Conservation (phyloP, 78 protist species). For the Creolimax fragrantissima region DNA sequence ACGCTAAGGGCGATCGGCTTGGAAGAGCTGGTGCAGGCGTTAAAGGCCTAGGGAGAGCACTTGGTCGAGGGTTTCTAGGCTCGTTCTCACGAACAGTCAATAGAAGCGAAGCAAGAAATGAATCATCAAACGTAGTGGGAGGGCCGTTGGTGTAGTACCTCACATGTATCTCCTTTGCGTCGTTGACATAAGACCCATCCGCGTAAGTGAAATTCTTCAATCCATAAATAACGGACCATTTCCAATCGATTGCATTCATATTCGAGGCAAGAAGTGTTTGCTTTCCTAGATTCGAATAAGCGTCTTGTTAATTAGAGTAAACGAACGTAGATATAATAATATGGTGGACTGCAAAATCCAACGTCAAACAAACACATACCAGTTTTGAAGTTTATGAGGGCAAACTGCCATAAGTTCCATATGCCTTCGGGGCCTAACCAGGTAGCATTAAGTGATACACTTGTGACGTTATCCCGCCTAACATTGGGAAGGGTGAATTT, state of each 20-base stretch:
- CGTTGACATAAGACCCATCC: background rate
- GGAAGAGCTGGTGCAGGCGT: background rate
- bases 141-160: slow-evolving; percentile 1
- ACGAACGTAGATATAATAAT: too few relatives aligned
- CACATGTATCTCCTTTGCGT: background rate
- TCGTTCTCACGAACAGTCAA: background rate
- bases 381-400: background rate
- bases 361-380: too few relatives aligned
- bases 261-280: background rate
- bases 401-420: slow-evolving; percentile 11
- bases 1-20: background rate
- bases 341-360: too few relatives aligned
- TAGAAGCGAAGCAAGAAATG: background rate
- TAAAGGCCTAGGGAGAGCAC: background rate
- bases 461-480: background rate
- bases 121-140: background rate
- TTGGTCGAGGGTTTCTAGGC: background rate
- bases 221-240: background rate
- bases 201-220: background rate
- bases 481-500: background rate
- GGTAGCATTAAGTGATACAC: background rate
- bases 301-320: too few relatives aligned
- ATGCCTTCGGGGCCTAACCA: slow-evolving; percentile 2
- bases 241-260: slow-evolving; percentile 12
- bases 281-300: too few relatives aligned